phyloP scores from a whole-genome alignment of 306 rosid genomes.

The Citrullus amarus region DNA sequence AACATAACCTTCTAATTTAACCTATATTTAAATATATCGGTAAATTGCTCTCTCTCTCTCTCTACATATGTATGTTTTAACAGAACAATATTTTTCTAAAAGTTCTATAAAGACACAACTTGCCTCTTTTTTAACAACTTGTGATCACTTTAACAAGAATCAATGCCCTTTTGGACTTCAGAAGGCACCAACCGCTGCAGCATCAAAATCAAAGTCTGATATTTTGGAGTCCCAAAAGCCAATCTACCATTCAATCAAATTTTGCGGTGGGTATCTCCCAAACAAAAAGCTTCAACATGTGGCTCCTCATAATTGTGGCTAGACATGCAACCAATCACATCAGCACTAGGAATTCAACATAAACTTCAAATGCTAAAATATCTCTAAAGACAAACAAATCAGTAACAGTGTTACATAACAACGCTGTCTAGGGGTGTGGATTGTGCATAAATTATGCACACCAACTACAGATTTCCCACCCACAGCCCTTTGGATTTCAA shows the following conservation, averaged over 20 bases:
- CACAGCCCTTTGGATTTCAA: not conserved
- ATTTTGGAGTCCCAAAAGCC: not conserved
- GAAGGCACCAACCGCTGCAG: not conserved
- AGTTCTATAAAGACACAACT: not conserved
- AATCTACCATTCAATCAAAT: not conserved
- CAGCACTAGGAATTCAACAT: not conserved
- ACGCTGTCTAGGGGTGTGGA: not conserved
- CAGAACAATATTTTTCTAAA: not conserved
- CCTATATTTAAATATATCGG: too few relatives aligned
- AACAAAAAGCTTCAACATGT: not conserved
- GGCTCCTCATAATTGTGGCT: not conserved
- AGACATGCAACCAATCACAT: not conserved
- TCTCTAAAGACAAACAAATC: not conserved
- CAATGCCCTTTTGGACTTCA: not conserved
- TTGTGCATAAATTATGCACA: conserved; percentile 5
- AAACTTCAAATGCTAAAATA: not conserved
- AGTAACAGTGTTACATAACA: not conserved
- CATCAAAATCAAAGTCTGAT: not conserved
- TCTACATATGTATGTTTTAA: too few relatives aligned
- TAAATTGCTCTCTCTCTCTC: too few relatives aligned
- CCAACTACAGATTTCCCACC: not conserved
- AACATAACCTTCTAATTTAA: too few relatives aligned
- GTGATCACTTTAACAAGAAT: not conserved
- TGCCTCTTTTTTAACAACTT: not conserved
- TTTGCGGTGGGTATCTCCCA: not conserved